Conservation (phyloP, 805 yeast species). For the Candida pini region DNA sequence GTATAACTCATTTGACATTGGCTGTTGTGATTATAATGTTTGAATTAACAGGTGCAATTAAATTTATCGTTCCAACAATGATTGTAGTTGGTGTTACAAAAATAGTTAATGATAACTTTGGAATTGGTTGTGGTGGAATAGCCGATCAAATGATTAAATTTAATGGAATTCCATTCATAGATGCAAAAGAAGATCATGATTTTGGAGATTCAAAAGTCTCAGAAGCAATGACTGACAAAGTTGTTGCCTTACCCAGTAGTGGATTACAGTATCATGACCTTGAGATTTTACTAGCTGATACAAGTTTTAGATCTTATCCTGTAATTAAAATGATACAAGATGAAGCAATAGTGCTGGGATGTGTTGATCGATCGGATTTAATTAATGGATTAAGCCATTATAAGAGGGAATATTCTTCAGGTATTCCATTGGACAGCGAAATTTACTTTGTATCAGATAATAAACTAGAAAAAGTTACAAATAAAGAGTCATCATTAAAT, state of each 20-base stretch:
- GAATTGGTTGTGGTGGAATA: slow-evolving; percentile 70
- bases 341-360: slow-evolving; percentile 39
- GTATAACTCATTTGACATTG: slow-evolving; percentile 87
- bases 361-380: slow-evolving; percentile 38
- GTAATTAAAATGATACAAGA: slow-evolving; percentile 35
- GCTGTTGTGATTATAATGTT: slow-evolving; percentile 95
- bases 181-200: slow-evolving; percentile 59
- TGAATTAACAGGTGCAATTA: slow-evolving; percentile 91
- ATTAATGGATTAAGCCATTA: slow-evolving; percentile 23
- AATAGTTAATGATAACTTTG: slow-evolving; percentile 68
- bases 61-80: slow-evolving; percentile 93
- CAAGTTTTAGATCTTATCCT: slow-evolving; percentile 47
- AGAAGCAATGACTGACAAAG: slow-evolving; percentile 56
- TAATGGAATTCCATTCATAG: slow-evolving; percentile 83
- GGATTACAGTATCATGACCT: slow-evolving; percentile 32
- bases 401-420: slow-evolving; percentile 10
- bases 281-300: slow-evolving; percentile 28
- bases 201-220: slow-evolving; percentile 43
- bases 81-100: slow-evolving; percentile 88
- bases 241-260: slow-evolving; percentile 34
- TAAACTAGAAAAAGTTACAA: slow-evolving; percentile 1
- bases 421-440: slow-evolving; percentile 1
- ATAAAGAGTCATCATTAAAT: neutral
- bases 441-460: slow-evolving; percentile 12
- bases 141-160: slow-evolving; percentile 92